Evolutionary conservation across 2,329 filamentous ascomycete genomes (phyloP).

Genomic region (Cladosporium oxysporum): DNA sequence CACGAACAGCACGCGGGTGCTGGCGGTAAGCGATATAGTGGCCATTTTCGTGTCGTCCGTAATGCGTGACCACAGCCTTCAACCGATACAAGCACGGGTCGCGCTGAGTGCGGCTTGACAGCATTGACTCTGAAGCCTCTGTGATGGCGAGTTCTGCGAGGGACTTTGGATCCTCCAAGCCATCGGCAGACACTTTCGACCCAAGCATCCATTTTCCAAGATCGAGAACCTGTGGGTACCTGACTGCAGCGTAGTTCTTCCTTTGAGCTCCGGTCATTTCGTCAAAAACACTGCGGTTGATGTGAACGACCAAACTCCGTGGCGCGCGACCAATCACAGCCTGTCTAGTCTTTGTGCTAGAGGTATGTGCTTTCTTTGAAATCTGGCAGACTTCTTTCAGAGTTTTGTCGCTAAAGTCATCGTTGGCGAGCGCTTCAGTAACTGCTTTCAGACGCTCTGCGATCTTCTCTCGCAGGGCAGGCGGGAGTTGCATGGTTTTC

Average conservation of each 20-base stretch:
- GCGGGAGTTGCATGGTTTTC: slow-evolving; percentile 39
- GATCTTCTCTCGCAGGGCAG: slow-evolving; percentile 46
- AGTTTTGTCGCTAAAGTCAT: slow-evolving; percentile 69
- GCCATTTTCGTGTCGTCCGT: slow-evolving; percentile 88
- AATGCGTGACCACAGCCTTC: slow-evolving; percentile 82
- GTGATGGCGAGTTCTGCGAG: slow-evolving; percentile 35
- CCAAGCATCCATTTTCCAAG: slow-evolving; percentile 81
- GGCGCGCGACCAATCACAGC: slow-evolving; percentile 82
- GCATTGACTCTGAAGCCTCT: slow-evolving; percentile 71
- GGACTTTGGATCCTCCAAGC: neutral
- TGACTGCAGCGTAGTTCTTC: slow-evolving; percentile 80
- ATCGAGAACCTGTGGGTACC: slow-evolving; percentile 73
- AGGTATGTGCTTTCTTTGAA: slow-evolving; percentile 65
- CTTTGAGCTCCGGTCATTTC: slow-evolving; percentile 74
- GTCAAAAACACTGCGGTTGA: slow-evolving; percentile 91
- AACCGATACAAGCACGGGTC: slow-evolving; percentile 66
- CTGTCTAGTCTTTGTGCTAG: slow-evolving; percentile 85
- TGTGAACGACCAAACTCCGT: slow-evolving; percentile 76
- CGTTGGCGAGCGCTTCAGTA: slow-evolving; percentile 70
- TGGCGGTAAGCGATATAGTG: slow-evolving; percentile 92
- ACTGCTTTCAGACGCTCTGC: slow-evolving; percentile 64
- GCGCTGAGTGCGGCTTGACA: slow-evolving; percentile 55
- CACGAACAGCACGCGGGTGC: slow-evolving; percentile 49
- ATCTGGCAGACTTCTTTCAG: slow-evolving; percentile 50
- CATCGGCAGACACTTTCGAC: slow-evolving; percentile 18